Evolutionary conservation across 1,139 yeast species (phyloP), one percentile per base, ranked within the genome.

Genomic region (Suhomyces ambrosiae): DNA sequence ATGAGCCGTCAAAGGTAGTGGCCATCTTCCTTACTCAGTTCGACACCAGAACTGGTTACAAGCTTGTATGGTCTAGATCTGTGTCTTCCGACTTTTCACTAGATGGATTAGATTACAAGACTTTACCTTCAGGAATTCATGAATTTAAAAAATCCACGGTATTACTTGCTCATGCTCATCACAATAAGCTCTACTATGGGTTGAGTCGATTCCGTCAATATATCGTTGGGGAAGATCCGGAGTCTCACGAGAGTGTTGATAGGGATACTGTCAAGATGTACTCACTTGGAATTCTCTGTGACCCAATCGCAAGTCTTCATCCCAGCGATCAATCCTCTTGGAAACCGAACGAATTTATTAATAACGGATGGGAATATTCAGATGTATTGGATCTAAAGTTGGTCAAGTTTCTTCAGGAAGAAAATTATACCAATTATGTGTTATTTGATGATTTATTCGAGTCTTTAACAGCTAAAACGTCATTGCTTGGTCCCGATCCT

Each of bases 41-140:
- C 54, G 86, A 85, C 53, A 75, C 75, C 15, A 72, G 70, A 27
- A 58, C 71, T 1, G 94, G 94, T 7, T 80, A 82, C 55, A 76
- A 74, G 37, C 50, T 82, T 33, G 72, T 71, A 28, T 83, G 87
- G 87, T 63, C 69, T 23, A 62, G 64, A 34, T 50, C 65, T 1
- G 31, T 54, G 3, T 48, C 52, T 26, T 48, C 53, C 7, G 38
- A 44, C 15, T 38, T 65, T 5, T 49, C 55, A 17, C 48, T 68
- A 19, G 49, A 53, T 3, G 75, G 74, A 4, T 52, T 87, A 13
- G 96, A 89, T 57, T 87, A 76, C 60, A 82, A 84, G 49, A 72
- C 82, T 9, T 63, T 89, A 37, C 96, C 96, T 1, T 83, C 94
- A 0, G 96, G 96, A 1, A 70, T 87, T n/a, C 96, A 88, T 54